These are phyloP conservation scores for Pleurotus djamor DNA, from an alignment of 768 basidiomycete species.

Conservation along the genomic window DNA sequence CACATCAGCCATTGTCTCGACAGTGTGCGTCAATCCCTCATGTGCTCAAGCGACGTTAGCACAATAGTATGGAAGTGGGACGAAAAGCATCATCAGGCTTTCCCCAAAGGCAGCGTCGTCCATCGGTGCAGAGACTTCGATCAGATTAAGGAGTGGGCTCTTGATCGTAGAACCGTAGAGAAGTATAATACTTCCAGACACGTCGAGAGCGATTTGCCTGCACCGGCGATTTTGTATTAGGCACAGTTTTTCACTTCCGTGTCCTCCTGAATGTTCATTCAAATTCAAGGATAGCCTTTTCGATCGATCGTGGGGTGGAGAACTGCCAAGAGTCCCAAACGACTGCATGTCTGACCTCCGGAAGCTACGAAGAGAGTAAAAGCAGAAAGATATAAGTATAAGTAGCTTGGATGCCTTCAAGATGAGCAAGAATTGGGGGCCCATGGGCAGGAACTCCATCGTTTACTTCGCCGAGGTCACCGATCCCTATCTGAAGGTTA, in stretches of 20 bases:
- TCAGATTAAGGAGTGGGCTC: constrained; percentile 15
- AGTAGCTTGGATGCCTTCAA: no score
- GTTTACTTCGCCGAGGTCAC: no score
- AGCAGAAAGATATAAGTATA: no score
- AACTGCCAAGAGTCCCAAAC: no score
- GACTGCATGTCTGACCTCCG: no score
- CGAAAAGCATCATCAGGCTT: background rate
- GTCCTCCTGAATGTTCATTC: no score
- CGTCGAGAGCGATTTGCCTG: constrained; percentile 18
- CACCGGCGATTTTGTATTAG: constrained; percentile 39
- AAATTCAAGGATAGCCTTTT: no score
- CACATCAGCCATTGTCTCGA: constrained; percentile 19
- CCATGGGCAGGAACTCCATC: no score
- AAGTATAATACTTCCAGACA: constrained; percentile 2
- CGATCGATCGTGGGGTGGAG: no score
- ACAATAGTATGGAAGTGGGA: constrained; percentile 21
- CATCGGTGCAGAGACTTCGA: constrained; percentile 17
- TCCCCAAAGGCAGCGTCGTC: background rate
- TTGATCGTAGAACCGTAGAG: constrained; percentile 7
- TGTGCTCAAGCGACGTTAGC: constrained; percentile 17
- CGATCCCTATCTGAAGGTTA: no score
- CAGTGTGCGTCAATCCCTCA: constrained; percentile 15
- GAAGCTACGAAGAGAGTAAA: no score
- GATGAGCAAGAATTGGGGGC: no score
- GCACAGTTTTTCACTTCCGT: constrained; percentile 10